Evolutionary conservation across 2,329 filamentous ascomycete species (phyloP).

Genomic region (Endocalyx cinctus): DNA sequence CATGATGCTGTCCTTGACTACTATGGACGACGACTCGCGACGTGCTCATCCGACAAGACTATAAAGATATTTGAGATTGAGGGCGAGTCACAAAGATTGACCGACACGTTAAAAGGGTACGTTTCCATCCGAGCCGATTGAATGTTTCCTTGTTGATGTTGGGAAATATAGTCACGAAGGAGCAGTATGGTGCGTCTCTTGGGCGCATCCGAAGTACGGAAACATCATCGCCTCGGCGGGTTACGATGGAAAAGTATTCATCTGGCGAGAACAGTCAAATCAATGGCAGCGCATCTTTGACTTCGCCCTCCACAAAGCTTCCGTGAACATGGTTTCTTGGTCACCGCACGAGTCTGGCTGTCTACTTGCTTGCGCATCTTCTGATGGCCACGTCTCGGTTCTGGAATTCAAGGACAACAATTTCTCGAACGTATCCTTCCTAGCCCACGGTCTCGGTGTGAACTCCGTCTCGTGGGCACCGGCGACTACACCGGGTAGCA

Average conservation of each 20-base stretch:
- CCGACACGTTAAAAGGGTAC: conserved; percentile 93
- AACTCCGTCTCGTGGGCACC: conserved; percentile 97
- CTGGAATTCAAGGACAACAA: conserved; percentile 96
- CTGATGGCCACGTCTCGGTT: conserved; percentile 87
- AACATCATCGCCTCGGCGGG: conserved; percentile 93
- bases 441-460: conserved; percentile 87
- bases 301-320: conserved; percentile 89
- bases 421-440: conserved; percentile 86
- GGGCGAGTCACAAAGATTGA: conserved; percentile 80
- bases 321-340: conserved; percentile 96
- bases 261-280: conserved; percentile 85
- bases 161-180: conserved; percentile 72
- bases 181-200: conserved; percentile 95
- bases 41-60: conserved; percentile 95
- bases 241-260: conserved; percentile 97
- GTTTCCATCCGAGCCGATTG: conserved; percentile 15
- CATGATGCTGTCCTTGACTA: conserved; percentile 99
- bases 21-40: conserved; percentile 92
- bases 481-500: conserved; percentile 74
- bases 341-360: conserved; percentile 95
- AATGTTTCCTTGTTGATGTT: conserved; percentile 13
- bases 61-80: conserved; percentile 99
- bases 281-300: conserved; percentile 87
- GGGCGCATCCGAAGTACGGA: conserved; percentile 98
- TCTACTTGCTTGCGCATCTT: conserved; percentile 88